phyloP scores from a whole-genome alignment of 306 rosid species.

The Oxytropis ochrocephala region DNA sequence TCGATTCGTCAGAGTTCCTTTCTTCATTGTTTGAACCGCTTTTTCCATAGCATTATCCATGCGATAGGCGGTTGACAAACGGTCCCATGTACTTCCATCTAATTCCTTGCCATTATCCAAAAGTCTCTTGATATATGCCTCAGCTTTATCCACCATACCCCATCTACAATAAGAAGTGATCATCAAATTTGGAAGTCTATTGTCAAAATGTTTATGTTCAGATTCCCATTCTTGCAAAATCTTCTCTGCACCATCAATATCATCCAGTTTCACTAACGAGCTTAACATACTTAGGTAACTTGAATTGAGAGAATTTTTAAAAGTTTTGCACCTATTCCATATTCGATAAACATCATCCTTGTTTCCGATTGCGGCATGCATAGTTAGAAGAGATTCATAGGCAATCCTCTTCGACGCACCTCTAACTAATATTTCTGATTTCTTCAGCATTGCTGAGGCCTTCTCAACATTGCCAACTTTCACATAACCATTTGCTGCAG shows the following conservation, averaged over 20 bases:
- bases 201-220: conserved; percentile 26
- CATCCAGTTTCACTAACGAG: conserved; percentile 59
- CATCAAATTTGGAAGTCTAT: conserved; percentile 46
- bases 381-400: conserved; percentile 39
- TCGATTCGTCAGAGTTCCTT: conserved; percentile 22
- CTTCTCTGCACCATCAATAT: conserved; percentile 56
- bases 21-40: conserved; percentile 54
- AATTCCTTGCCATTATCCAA: conserved; percentile 39
- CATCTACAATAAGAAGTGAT: conserved; percentile 48
- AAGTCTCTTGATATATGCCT: conserved; percentile 36
- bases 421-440: conserved; percentile 34
- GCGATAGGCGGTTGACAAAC: conserved; percentile 40
- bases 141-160: conserved; percentile 52
- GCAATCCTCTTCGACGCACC: conserved; percentile 20
- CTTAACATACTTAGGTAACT: conserved; percentile 48
- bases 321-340: conserved; percentile 40
- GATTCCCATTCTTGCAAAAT: conserved; percentile 69
- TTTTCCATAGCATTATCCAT: conserved; percentile 36
- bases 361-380: conserved; percentile 38
- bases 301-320: conserved; percentile 10
- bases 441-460: conserved; percentile 31
- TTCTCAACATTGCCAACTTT: conserved; percentile 46
- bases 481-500: conserved; percentile 52
- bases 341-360: conserved; percentile 60
- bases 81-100: conserved; percentile 39